Evolutionary conservation across 2,329 filamentous ascomycete genomes (phyloP).

Genomic region (Aspergillus caelatus): DNA sequence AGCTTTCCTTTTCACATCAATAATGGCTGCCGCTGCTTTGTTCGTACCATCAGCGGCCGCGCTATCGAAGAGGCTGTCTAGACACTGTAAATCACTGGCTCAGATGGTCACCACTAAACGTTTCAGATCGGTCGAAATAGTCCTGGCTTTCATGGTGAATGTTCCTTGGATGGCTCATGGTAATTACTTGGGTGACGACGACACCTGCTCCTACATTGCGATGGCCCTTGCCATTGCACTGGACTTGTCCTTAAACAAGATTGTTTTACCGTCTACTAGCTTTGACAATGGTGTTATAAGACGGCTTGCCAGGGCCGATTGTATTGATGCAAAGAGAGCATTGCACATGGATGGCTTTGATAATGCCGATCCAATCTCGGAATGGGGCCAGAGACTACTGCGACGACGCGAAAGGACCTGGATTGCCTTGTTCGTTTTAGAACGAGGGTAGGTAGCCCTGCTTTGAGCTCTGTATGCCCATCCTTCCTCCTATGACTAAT

Average conservation of each 20-base stretch:
- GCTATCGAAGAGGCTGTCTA: conserved; percentile 66
- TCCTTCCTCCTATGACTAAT: background rate
- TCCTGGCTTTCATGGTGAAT: conserved; percentile 74
- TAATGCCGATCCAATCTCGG: conserved; percentile 63
- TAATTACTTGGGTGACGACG: conserved; percentile 58
- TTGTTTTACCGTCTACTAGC: conserved; percentile 60
- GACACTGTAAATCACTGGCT: conserved; percentile 65
- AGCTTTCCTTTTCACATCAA: conserved; percentile 71
- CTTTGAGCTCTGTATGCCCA: background rate
- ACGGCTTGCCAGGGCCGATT: conserved; percentile 65
- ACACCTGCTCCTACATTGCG: conserved; percentile 71
- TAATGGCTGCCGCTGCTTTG: conserved; percentile 68
- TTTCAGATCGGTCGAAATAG: conserved; percentile 71
- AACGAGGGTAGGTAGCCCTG: conserved; percentile 58
- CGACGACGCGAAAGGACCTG: conserved; percentile 69
- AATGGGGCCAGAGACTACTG: conserved; percentile 63
- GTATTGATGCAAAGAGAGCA: conserved; percentile 67
- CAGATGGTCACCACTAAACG: conserved; percentile 64
- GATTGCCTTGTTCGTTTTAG: conserved; percentile 72
- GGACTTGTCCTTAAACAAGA: conserved; percentile 71
- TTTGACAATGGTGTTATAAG: conserved; percentile 50
- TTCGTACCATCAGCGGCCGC: conserved; percentile 67
- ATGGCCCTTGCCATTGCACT: conserved; percentile 70
- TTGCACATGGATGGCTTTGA: conserved; percentile 69
- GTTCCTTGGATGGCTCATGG: conserved; percentile 71